These are phyloP conservation scores for Flaveria bidentis DNA, from an alignment of 129 eudicot genomes.

Conservation along the genomic window DNA sequence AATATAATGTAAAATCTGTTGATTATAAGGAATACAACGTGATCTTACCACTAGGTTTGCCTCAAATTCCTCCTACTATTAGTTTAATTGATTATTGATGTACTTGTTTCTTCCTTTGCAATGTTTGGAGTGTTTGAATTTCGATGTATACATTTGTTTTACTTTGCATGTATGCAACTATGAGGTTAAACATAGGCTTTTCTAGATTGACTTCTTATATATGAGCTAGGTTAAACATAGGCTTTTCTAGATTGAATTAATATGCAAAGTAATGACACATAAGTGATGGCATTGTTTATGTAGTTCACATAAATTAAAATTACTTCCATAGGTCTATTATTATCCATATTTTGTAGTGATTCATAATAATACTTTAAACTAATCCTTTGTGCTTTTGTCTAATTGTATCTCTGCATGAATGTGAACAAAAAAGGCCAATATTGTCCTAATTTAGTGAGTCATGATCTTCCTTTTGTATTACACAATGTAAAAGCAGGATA, in stretches of 20 bases:
- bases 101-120: constrained; percentile 1
- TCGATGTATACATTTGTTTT: neutral
- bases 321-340: neutral
- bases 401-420: neutral
- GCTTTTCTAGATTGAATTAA: neutral
- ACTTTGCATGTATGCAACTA: neutral
- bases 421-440: neutral
- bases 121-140: neutral
- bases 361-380: neutral
- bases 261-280: neutral
- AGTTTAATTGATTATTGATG: neutral
- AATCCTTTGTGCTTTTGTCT: neutral
- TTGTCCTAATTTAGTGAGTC: neutral
- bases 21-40: neutral
- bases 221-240: neutral
- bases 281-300: neutral
- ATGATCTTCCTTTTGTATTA: neutral
- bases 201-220: constrained; percentile 1
- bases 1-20: neutral
- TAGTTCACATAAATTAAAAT: neutral
- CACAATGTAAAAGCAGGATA: neutral
- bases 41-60: constrained; percentile 4
- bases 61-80: neutral
- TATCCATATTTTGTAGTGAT: neutral
- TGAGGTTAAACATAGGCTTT: too few species aligned